These are phyloP conservation scores for Aristolochia contorta DNA, from an alignment of 164 flowering plant species.

Conservation along the genomic window DNA sequence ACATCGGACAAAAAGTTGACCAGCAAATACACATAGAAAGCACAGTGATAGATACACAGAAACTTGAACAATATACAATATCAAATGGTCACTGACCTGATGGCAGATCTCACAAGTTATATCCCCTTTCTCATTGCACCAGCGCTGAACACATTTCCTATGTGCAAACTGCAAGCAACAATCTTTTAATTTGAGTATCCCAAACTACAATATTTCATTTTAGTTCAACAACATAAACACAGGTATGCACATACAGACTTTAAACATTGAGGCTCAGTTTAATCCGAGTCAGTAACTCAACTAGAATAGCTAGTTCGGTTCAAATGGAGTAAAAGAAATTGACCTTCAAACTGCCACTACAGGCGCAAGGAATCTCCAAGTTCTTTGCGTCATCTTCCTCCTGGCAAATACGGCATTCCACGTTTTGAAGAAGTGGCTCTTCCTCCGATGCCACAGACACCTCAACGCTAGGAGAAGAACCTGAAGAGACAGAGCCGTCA, in stretches of 20 bases:
- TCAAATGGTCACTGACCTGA: conserved; percentile 22
- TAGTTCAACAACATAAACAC: background rate
- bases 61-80: too few species aligned
- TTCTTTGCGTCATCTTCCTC: conserved; percentile 52
- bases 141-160: conserved; percentile 56
- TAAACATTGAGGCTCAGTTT: too few species aligned
- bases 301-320: background rate
- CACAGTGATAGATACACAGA: too few species aligned
- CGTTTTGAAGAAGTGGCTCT: conserved; percentile 37
- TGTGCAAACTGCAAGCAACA: conserved; percentile 51
- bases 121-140: conserved; percentile 72
- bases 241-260: background rate
- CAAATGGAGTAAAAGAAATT: background rate
- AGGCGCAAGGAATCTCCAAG: conserved; percentile 58
- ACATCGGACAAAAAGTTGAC: too few species aligned
- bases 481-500: conserved; percentile 12
- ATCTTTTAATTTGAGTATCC: background rate
- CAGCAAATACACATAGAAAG: too few species aligned
- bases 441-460: conserved; percentile 20
- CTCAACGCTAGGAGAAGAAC: conserved; percentile 18
- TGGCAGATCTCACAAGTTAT: conserved; percentile 57
- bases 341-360: conserved; percentile 75
- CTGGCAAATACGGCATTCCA: conserved; percentile 73
- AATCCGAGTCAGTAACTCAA: background rate
- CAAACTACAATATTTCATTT: background rate